Evolutionary conservation across 768 basidiomycete species (phyloP).

Genomic region (Calocera viscosa): DNA sequence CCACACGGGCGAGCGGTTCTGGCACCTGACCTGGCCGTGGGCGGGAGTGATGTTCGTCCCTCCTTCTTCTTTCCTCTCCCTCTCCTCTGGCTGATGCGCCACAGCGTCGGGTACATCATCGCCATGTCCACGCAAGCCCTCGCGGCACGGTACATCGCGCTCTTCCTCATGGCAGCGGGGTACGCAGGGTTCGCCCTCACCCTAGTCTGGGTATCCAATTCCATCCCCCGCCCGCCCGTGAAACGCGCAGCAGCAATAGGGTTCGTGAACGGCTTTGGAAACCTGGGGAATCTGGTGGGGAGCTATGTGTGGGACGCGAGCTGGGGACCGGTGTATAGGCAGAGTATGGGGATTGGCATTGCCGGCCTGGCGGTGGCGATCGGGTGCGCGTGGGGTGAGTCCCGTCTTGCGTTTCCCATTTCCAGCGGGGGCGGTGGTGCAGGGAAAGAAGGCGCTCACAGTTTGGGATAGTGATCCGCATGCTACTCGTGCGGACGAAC

Average conservation of each 20-base stretch:
- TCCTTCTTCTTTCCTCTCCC: background rate
- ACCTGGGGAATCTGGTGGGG: slow-evolving; percentile 15
- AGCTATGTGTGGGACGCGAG: background rate
- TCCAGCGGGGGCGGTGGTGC: background rate
- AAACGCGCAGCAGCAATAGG: slow-evolving; percentile 46
- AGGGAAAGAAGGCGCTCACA: background rate
- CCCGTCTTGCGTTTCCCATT: background rate
- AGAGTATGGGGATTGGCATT: background rate
- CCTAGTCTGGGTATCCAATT: slow-evolving; percentile 51
- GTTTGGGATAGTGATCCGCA: slow-evolving; percentile 31
- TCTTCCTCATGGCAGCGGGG: slow-evolving; percentile 54
- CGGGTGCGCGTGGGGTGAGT: slow-evolving; percentile 30
- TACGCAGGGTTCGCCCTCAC: slow-evolving; percentile 33
- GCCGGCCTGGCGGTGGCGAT: slow-evolving; percentile 1
- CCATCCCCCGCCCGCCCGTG: slow-evolving; percentile 48
- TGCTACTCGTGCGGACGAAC: slow-evolving; percentile 40
- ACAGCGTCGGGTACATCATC: slow-evolving; percentile 43
- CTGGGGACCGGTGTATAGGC: slow-evolving; percentile 13
- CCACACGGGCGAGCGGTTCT: slow-evolving; percentile 43
- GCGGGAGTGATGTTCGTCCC: slow-evolving; percentile 38
- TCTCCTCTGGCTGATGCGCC: background rate
- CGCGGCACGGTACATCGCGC: slow-evolving; percentile 44
- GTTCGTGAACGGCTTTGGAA: slow-evolving; percentile 41
- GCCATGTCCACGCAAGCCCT: slow-evolving; percentile 41
- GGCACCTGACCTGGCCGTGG: slow-evolving; percentile 46